Evolutionary conservation across 768 basidiomycete genomes (phyloP).

Genomic region (Suillus spraguei): DNA sequence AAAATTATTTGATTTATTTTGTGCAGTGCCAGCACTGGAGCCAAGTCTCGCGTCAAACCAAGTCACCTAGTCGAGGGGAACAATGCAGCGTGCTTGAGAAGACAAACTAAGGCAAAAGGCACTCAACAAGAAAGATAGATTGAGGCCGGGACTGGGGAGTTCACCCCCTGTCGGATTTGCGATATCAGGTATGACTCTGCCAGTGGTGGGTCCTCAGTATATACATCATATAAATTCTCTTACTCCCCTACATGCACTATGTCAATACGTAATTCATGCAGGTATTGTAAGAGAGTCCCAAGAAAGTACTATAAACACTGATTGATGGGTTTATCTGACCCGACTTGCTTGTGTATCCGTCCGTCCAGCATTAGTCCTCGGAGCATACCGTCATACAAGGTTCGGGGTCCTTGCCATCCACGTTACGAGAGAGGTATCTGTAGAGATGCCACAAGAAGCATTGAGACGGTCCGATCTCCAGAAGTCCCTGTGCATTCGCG

Average conservation of each 20-base stretch:
- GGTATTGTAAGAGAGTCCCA: too few species aligned
- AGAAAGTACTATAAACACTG: too few species aligned
- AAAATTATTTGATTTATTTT: too few species aligned
- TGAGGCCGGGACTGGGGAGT: too few species aligned
- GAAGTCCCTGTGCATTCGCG: not conserved
- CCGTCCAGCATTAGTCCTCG: not conserved
- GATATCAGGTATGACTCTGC: too few species aligned
- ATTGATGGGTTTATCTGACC: not conserved
- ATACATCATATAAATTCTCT: not conserved
- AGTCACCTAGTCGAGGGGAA: not conserved
- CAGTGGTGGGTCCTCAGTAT: not conserved
- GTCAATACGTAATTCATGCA: too few species aligned
- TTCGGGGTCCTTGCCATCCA: not conserved
- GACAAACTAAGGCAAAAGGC: not conserved
- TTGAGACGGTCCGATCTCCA: not conserved
- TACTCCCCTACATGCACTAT: too few species aligned
- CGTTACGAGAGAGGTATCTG: not conserved
- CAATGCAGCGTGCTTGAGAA: not conserved
- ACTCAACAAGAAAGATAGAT: too few species aligned
- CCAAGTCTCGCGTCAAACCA: not conserved
- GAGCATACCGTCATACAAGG: not conserved
- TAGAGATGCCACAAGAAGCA: not conserved
- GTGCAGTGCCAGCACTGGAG: too few species aligned
- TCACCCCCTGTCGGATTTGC: too few species aligned
- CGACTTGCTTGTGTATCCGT: not conserved